Evolutionary conservation across 2,329 filamentous ascomycete genomes (phyloP), one percentile per base, ranked within the genome.

Genomic region (Elsinoe fawcettii): DNA sequence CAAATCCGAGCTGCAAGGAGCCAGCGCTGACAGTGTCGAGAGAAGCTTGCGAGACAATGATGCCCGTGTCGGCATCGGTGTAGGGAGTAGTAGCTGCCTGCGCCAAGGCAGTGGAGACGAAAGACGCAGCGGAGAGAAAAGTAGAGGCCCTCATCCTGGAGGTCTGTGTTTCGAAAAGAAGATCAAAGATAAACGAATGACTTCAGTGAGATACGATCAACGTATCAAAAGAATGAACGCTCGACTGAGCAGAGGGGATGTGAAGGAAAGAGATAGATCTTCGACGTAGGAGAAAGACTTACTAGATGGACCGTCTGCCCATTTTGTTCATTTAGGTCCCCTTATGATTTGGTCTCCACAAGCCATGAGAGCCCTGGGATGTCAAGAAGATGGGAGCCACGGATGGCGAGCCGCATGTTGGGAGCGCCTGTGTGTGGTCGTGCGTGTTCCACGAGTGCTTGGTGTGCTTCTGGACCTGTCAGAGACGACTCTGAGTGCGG

Each of bases 31-130:
- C 68, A 55, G 71, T 67, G 34, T 67, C 63, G 34, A 77, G 73
- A 11, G 68, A 71, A 66, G 75, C 80, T 49, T 77, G 77, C 63
- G 77, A 75, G 67, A 82, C 81, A 25, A 67, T 70, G 62, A 82
- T 81, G 18, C 77, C 77, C 8, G 80, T 80, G 25, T 72, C 70
- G 44, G 49, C 32, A 53, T 66, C 66, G 16, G 65, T 66, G 61
- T 60, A 66, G 12, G 59, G 44, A n/a, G 56, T 51, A 60, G 65
- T 64, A 16, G 60, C 60, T 46, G 41, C 41, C 56, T 68, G 66
- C 25, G 61, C 66, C 14, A 62, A 43, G 6, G 63, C 60, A 9
- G 57, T 57, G 25, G 62, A 49, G 39, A 62, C 55, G 57, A 64
- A 56, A 25, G 61, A 57, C 47, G 62, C 37, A 34, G 62, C 60